Percentiles rank a stretch among this genome's conserved stretches.
Evolutionary conservation across 441 rosid genomes (phyloP).

Genomic region (Erodium moschatum): DNA sequence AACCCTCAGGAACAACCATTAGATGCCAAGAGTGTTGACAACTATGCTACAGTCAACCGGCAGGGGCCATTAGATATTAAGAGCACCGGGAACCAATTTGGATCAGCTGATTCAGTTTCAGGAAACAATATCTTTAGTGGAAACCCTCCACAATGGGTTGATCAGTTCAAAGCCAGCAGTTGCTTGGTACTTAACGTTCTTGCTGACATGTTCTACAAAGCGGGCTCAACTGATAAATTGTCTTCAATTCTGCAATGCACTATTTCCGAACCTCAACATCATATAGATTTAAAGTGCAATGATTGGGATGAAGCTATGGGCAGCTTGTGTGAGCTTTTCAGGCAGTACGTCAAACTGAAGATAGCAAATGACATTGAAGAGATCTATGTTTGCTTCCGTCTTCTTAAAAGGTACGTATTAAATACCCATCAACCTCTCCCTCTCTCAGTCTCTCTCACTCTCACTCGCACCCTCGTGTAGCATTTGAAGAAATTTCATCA

Average conservation of each 20-base stretch:
- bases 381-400: slow-evolving; percentile 60
- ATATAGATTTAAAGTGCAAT: slow-evolving; percentile 31
- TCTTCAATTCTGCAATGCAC: slow-evolving; percentile 48
- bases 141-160: slow-evolving; percentile 74
- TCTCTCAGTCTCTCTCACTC: not conserved
- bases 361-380: slow-evolving; percentile 73
- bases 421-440: not conserved
- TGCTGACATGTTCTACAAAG: slow-evolving; percentile 48
- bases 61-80: slow-evolving; percentile 11
- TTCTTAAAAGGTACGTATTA: slow-evolving; percentile 53
- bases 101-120: slow-evolving; percentile 20
- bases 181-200: slow-evolving; percentile 35
- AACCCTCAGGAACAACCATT: too few species aligned
- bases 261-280: slow-evolving; percentile 29
- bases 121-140: slow-evolving; percentile 51
- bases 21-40: too few species aligned
- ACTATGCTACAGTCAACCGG: too few species aligned
- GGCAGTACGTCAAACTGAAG: slow-evolving; percentile 57
- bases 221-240: slow-evolving; percentile 38
- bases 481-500: not conserved
- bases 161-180: slow-evolving; percentile 50
- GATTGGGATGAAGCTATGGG: slow-evolving; percentile 43
- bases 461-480: not conserved
- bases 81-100: slow-evolving; percentile 28
- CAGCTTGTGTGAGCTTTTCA: slow-evolving; percentile 51